Evolutionary conservation across 768 basidiomycete genomes (phyloP), one percentile per base, ranked within the genome.

Genomic region (Cyclocybe cylindracea): DNA sequence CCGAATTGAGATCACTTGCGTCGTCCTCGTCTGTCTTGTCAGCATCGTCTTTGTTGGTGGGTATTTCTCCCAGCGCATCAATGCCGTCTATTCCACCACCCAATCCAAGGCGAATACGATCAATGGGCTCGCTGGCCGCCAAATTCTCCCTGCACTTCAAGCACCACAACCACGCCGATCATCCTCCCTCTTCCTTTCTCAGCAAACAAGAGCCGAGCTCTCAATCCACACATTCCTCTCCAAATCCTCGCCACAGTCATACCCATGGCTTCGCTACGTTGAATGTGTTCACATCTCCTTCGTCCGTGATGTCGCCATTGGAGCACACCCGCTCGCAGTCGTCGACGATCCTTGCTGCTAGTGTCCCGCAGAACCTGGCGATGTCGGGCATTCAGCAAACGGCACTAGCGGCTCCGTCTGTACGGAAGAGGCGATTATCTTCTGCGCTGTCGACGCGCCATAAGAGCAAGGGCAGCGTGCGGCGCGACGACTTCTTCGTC

Each of bases 341-440:
- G 8, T 46, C 53, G 19, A 52, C 57, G 38, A 34, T 51, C 41
- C 32, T 46, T 4, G 39, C 39, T 14, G 24, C 24, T 5, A 5
- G 5, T 24, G 24, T 24, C 24, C 50, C 63, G 36, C 61, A 69
- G 13, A 53, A 49, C n/a, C 49, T 70, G 2, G 52, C 54, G 44
- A 68, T 79, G 60, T 69, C 76, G 29, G 65, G 70, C 10, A 60
- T 67, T n/a, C 59, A 67, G 32, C 60, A 71, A 7, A 66, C 69
- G 31, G 73, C 75, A 1, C 73, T 79, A 2, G 72, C 78, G 4
- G 81, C 83, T 1, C 74, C 77, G 7, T 48, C 46, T 38, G 18
- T 48, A 19, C 52, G 52, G 19, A 54, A 54, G 34, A 54, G 47
- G 14, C 19, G 43, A 37, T 10, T 49, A 2, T 50, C 51, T 9